These are phyloP conservation scores for Allium fistulosum DNA, from an alignment of 106 monocot genomes.

Conservation along the genomic window DNA sequence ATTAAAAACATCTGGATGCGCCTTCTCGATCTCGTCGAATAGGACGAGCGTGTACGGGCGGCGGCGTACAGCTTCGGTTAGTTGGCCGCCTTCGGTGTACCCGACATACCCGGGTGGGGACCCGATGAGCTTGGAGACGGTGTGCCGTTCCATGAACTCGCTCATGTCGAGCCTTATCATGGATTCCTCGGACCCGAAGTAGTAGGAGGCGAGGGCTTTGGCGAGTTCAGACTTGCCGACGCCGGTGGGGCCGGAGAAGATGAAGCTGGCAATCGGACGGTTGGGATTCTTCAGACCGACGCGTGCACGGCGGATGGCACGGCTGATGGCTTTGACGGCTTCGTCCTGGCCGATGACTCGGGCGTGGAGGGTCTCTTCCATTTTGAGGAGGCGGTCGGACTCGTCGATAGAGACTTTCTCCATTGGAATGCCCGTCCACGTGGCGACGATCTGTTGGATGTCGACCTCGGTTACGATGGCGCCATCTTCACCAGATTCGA, in stretches of 20 bases:
- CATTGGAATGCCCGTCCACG: conserved; percentile 73
- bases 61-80: no score
- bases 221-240: conserved; percentile 74
- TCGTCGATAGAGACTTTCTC: conserved; percentile 72
- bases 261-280: conserved; percentile 69
- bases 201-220: conserved; percentile 61
- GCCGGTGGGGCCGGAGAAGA: conserved; percentile 69
- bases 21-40: conserved; percentile 70
- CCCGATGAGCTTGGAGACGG: conserved; percentile 62
- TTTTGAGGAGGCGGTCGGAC: conserved; percentile 61
- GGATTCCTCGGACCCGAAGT: conserved; percentile 62
- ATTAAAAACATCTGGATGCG: conserved; percentile 77
- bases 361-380: conserved; percentile 68
- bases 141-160: conserved; percentile 80
- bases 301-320: conserved; percentile 64
- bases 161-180: conserved; percentile 83
- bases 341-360: conserved; percentile 71
- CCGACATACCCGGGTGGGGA: conserved; percentile 74
- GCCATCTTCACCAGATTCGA: conserved; percentile 33
- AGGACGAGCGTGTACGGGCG: no score
- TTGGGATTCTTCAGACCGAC: conserved; percentile 71
- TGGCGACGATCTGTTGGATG: conserved; percentile 66
- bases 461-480: conserved; percentile 52
- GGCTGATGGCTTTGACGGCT: conserved; percentile 70
- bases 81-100: conserved; percentile 66